A percentile compares a stretch with the other conserved stretches of the same genome.
These are phyloP conservation scores for Macrolepiota dolichaula DNA, from an alignment of 768 basidiomycete species.

Conservation along the genomic window DNA sequence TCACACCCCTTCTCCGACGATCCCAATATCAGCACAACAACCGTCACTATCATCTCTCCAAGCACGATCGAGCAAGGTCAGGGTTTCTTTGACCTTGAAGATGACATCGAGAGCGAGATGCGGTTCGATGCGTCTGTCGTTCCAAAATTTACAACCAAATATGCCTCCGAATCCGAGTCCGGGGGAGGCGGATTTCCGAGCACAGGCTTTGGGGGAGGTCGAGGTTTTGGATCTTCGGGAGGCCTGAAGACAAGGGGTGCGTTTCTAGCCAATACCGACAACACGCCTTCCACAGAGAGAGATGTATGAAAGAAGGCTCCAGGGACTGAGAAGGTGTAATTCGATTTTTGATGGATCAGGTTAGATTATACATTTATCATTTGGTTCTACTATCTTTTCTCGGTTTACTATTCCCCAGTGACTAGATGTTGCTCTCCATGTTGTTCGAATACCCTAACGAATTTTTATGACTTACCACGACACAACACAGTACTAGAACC, in stretches of 20 bases:
- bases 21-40: conserved; percentile 10
- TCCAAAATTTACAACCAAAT: neutral
- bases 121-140: conserved; percentile 13
- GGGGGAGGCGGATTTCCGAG: conserved; percentile 5
- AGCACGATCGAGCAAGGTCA: conserved; percentile 28
- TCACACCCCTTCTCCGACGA: conserved; percentile 22
- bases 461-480: neutral
- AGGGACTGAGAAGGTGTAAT: too few relatives aligned
- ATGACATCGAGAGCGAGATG: conserved; percentile 15
- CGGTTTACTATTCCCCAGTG: too few relatives aligned
- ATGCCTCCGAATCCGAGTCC: neutral
- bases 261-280: neutral
- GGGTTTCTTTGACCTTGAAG: conserved; percentile 34
- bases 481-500: too few relatives aligned
- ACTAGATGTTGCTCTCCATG: neutral
- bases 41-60: conserved; percentile 21
- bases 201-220: conserved; percentile 7
- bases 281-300: neutral
- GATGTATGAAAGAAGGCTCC: neutral
- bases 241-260: neutral
- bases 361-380: too few relatives aligned
- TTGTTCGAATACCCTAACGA: too few relatives aligned
- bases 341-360: too few relatives aligned
- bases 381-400: too few relatives aligned
- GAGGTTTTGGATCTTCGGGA: neutral